Evolutionary conservation across 2,329 filamentous ascomycete species (phyloP), one percentile per base, ranked within the genome.

Genomic region (Aspergillus ibericus): DNA sequence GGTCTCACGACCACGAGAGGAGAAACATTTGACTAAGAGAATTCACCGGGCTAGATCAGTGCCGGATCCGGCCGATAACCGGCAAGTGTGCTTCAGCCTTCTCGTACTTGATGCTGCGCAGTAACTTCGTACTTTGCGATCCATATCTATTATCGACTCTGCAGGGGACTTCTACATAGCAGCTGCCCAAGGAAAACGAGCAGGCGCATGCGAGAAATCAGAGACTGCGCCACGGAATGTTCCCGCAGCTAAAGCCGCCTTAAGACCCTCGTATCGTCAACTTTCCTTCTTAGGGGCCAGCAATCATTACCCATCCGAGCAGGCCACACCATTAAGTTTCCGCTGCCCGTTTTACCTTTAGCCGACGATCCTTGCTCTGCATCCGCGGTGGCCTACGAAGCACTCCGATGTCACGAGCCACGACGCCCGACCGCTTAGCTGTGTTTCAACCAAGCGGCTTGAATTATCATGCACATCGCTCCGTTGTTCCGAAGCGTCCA

Each of bases 211-310:
- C 44, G 27, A 27, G 25, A 32, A 27, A 48, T 48, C 25, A 29
- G n/a, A n/a, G 44, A 48, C 16, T 5, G 16, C 25, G 44, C 48
- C 50, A 50, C 58, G 44, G 54, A 60, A 49, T 57, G 49, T 42
- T 60, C 58, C 58, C 58, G 58, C 58, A 50, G 29, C 54, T 53
- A 57, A 50, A 22, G 22, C 32, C 40, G 51, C 56, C 54, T 55
- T 20, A 38, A 38, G 35, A 32, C 15, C 12, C 25, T 1, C 44
- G 25, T 48, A 29, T 48, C 44, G 44, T 48, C 27, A 32, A 48
- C 5, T 48, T 48, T 8, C 25, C 44, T 48, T 16, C 15, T 48
- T 48, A 48, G 44, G 44, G 44, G 44, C 44, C 25, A 60, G 34
- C 54, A 59, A 59, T 53, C 42, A 22, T 59, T 59, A 22, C 54